phyloP scores from a whole-genome alignment of 371 early-diverging fungal genomes.

The Synchytrium microbalum region DNA sequence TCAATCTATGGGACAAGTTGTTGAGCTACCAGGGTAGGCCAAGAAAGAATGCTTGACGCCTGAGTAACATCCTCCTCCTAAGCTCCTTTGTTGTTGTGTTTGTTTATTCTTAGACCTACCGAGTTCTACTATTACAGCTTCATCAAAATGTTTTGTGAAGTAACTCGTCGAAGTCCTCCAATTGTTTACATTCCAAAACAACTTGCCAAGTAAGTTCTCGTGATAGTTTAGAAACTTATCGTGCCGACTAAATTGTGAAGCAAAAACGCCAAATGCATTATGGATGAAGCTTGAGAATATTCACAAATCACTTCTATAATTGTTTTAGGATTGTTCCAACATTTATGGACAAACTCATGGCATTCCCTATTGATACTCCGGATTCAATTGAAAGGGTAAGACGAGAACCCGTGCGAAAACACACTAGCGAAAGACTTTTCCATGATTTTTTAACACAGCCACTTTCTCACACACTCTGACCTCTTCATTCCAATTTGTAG shows the following conservation, averaged over 20 bases:
- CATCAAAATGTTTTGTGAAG: conserved; percentile 65
- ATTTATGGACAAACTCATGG: conserved; percentile 19
- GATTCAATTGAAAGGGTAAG: conserved; percentile 61
- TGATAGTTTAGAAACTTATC: background rate
- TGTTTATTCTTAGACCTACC: conserved; percentile 39
- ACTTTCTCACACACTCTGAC: too few species aligned
- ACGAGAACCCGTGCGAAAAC: background rate
- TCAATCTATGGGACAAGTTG: conserved; percentile 70
- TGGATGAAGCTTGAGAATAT: background rate
- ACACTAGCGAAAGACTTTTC: background rate
- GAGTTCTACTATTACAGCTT: conserved; percentile 66
- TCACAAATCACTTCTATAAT: conserved; percentile 4
- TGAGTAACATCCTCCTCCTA: conserved; percentile 1
- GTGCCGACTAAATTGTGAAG: conserved; percentile 14
- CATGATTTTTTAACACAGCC: too few species aligned
- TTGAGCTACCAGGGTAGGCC: conserved; percentile 80
- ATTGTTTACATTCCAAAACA: conserved; percentile 61
- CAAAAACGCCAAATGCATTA: background rate
- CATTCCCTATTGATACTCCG: conserved; percentile 57
- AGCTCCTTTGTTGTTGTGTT: too few species aligned
- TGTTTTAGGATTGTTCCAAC: conserved; percentile 16
- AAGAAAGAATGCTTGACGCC: background rate
- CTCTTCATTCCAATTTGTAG: background rate
- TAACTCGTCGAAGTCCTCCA: conserved; percentile 52
- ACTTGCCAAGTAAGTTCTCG: conserved; percentile 49